Conservation (phyloP, 2,329 filamentous ascomycete species). For the Teratosphaeria gauchensis region DNA sequence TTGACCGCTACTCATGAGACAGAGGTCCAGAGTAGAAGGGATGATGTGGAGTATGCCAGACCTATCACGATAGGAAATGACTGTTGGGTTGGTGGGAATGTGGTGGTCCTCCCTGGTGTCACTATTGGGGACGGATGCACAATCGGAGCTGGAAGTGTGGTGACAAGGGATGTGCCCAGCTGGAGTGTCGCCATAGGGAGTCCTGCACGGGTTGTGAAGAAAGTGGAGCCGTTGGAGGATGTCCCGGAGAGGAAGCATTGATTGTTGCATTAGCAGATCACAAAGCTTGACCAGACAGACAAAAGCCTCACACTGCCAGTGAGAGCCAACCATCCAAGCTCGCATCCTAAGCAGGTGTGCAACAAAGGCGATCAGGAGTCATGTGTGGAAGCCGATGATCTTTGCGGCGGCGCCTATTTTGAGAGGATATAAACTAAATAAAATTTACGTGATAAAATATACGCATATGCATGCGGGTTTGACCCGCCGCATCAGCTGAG, state of each 20-base stretch:
- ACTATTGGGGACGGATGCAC: slow-evolving; percentile 65
- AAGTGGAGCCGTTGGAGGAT: slow-evolving; percentile 7
- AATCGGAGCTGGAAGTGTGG: slow-evolving; percentile 72
- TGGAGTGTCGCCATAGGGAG: slow-evolving; percentile 17
- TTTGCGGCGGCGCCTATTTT: too few species aligned
- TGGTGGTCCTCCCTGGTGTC: slow-evolving; percentile 63
- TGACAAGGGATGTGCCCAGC: slow-evolving; percentile 51
- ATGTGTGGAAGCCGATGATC: too few species aligned
- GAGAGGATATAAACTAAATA: too few species aligned
- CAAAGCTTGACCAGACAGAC: too few species aligned
- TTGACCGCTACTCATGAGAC: slow-evolving; percentile 71
- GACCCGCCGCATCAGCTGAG: background rate
- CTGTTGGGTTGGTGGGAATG: slow-evolving; percentile 68
- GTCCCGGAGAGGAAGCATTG: background rate
- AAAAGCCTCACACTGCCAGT: too few species aligned
- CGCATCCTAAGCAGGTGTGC: too few species aligned
- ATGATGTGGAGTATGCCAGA: slow-evolving; percentile 65
- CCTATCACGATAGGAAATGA: slow-evolving; percentile 70
- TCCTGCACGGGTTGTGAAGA: slow-evolving; percentile 14
- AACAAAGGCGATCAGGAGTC: too few species aligned
- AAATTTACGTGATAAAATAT: background rate
- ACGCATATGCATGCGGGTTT: too few species aligned
- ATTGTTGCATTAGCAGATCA: background rate
- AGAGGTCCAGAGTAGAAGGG: slow-evolving; percentile 59
- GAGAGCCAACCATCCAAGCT: too few species aligned